Conservation (phyloP, 1,284 basidiomycete genomes). For the Takashimella tepidaria region DNA sequence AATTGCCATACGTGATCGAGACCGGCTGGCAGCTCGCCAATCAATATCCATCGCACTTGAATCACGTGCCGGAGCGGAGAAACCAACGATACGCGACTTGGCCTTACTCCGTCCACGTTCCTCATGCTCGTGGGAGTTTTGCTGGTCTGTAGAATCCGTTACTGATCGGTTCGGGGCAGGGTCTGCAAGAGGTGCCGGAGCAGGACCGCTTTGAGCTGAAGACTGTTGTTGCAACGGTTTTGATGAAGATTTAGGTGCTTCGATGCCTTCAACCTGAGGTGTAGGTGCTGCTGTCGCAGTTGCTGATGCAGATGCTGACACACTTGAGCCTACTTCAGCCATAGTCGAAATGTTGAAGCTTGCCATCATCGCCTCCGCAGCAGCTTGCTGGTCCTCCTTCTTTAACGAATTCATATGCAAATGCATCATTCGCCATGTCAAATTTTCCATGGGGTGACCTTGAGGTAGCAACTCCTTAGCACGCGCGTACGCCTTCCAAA, state of each 20-base stretch:
- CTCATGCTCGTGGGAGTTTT: slow-evolving; percentile 9
- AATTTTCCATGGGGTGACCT: slow-evolving; percentile 91
- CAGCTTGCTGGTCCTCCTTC: slow-evolving; percentile 33
- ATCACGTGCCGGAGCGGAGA: slow-evolving; percentile 36
- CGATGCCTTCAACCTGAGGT: slow-evolving; percentile 4
- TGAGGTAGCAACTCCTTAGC: slow-evolving; percentile 82
- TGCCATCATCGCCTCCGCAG: slow-evolving; percentile 10
- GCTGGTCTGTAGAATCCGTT: background rate
- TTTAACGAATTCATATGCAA: slow-evolving; percentile 71
- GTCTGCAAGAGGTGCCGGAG: slow-evolving; percentile 1
- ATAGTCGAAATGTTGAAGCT: background rate
- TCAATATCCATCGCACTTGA: slow-evolving; percentile 63
- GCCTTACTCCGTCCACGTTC: slow-evolving; percentile 53
- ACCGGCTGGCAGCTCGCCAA: slow-evolving; percentile 87
- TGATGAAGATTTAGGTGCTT: slow-evolving; percentile 5
- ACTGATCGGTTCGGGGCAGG: slow-evolving; percentile 3
- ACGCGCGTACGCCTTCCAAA: slow-evolving; percentile 94
- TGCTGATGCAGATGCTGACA: background rate
- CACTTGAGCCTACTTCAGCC: background rate
- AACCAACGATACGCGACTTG: slow-evolving; percentile 51
- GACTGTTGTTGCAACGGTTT: slow-evolving; percentile 13
- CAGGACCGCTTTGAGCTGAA: slow-evolving; percentile 17
- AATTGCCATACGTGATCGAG: slow-evolving; percentile 77
- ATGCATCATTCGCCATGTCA: slow-evolving; percentile 98
- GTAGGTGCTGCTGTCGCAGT: background rate